Percentiles rank a stretch among this genome's conserved stretches.
These are phyloP conservation scores for Tulasnella sp. DNA, from an alignment of 768 basidiomycete genomes.

Conservation along the genomic window DNA sequence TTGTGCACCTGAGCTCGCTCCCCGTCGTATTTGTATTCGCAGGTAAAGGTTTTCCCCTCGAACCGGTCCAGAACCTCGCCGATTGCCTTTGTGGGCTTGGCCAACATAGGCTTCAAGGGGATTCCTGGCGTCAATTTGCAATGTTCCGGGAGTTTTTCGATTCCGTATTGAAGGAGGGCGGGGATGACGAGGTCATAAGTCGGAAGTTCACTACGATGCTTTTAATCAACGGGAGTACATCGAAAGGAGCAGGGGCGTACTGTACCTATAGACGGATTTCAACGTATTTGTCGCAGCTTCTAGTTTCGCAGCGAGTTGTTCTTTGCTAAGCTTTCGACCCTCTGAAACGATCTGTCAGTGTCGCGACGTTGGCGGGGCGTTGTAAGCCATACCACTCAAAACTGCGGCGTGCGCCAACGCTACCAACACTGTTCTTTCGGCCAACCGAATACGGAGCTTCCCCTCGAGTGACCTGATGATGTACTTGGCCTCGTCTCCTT, in stretches of 20 bases:
- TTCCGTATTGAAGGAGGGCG: constrained; percentile 70
- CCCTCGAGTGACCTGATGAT: constrained; percentile 93
- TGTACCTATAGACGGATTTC: constrained; percentile 88
- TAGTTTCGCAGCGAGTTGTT: constrained; percentile 60
- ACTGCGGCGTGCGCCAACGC: constrained; percentile 89
- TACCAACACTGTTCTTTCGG: constrained; percentile 90
- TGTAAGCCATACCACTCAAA: constrained; percentile 46
- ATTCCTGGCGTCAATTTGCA: constrained; percentile 92
- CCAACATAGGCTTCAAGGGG: constrained; percentile 97
- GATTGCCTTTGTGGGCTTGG: constrained; percentile 98
- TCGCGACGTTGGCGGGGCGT: not conserved
- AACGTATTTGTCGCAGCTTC: constrained; percentile 70
- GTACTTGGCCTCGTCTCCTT: constrained; percentile 89
- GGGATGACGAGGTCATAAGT: constrained; percentile 89
- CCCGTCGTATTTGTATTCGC: constrained; percentile 99
- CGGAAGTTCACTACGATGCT: constrained; percentile 67
- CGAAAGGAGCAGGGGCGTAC: not conserved
- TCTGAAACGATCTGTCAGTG: constrained; percentile 31
- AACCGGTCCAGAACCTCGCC: constrained; percentile 95
- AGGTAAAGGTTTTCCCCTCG: constrained; percentile 91
- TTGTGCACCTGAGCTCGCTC: constrained; percentile 95
- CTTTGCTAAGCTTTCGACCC: constrained; percentile 63
- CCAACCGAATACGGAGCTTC: constrained; percentile 93
- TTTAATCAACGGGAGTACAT: not conserved
- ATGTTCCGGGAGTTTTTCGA: constrained; percentile 54